Evolutionary conservation across 2,329 filamentous ascomycete species (phyloP).

Genomic region (Chaetothyriales sp.): DNA sequence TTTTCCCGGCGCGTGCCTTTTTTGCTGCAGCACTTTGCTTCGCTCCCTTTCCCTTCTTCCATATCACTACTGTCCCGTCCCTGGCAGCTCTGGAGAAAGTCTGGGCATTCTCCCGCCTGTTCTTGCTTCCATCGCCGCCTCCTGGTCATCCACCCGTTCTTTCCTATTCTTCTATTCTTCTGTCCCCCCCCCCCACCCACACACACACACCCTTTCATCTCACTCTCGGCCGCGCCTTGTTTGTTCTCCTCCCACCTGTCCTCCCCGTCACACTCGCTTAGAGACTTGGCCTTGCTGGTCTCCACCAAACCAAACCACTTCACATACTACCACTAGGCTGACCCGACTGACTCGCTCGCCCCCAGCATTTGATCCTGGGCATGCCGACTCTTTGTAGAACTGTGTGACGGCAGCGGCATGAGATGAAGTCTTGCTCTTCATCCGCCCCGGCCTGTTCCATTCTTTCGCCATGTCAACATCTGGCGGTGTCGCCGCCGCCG

Average conservation of each 20-base stretch:
- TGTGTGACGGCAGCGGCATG: conserved; percentile 10
- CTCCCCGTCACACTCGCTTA: neutral
- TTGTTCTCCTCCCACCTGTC: neutral
- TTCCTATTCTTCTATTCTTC: conserved; percentile 3
- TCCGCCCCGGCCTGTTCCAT: conserved; percentile 3
- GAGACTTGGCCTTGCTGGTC: neutral
- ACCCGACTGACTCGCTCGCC: conserved; percentile 1
- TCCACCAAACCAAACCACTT: neutral
- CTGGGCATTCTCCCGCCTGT: conserved; percentile 2
- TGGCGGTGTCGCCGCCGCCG: conserved; percentile 5
- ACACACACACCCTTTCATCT: too few relatives aligned
- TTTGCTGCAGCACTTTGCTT: conserved; percentile 2
- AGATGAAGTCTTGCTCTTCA: conserved; percentile 2
- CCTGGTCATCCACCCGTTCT: conserved; percentile 6
- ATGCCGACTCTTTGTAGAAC: conserved; percentile 2
- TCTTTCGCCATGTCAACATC: conserved; percentile 11
- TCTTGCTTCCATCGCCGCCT: conserved; percentile 5
- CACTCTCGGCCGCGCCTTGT: too few relatives aligned
- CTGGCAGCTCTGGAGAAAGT: neutral
- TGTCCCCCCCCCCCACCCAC: conserved; percentile 8
- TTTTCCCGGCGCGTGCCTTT: conserved; percentile 3
- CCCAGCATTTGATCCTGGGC: conserved; percentile 2
- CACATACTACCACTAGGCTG: neutral
- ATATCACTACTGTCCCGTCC: neutral
- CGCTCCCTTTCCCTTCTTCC: conserved; percentile 7